Evolutionary conservation across 495 filamentous ascomycete species (phyloP), one percentile per base, ranked within the genome.

Genomic region (Penicillium lividum): DNA sequence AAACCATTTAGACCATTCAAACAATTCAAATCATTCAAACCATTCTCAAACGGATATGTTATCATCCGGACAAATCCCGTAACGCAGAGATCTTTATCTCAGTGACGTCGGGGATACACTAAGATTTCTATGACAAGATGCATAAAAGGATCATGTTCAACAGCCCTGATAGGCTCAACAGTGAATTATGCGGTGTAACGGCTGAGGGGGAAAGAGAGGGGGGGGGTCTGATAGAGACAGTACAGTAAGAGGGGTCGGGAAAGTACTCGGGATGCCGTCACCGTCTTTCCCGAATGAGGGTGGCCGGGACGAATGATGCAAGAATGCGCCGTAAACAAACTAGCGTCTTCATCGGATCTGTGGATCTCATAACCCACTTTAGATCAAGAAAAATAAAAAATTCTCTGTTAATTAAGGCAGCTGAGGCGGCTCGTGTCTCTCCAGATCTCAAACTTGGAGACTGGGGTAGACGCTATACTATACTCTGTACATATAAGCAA

Each of bases 221-320:
- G 30, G 28, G 27, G 4, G 5, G 16, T 11, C 28, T 1, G 28
- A 11, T 36, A 11, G 1, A 11, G 27, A n/a, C 10, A 50, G n/a
- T 11, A 31, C n/a, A 31, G 13, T 8, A 53, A 28, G 38, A 43
- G 18, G 30, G 33, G 16, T 22, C 50, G 52, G 36, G 44, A 29
- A 22, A 25, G 8, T 52, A 13, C 44, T 67, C 65, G 61, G 65
- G 65, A 67, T 56, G 53, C 61, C 62, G 65, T 65, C 50, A 55
- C 51, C 56, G 54, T 34, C 15, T 8, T 18, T 60, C 54, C 63
- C 56, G 53, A 62, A 52, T 27, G 45, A 48, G 57, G 7, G 42
- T 40, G 44, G 51, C 29, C n/a, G 51, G 30, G 22, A 27, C 27
- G 27, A 36, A 60, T 60, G 57, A 60, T 60, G 57, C 51, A 60